These are phyloP conservation scores for Asterella californica DNA, from an alignment of 225 moss, liverwort and hornwort species.

Conservation along the genomic window DNA sequence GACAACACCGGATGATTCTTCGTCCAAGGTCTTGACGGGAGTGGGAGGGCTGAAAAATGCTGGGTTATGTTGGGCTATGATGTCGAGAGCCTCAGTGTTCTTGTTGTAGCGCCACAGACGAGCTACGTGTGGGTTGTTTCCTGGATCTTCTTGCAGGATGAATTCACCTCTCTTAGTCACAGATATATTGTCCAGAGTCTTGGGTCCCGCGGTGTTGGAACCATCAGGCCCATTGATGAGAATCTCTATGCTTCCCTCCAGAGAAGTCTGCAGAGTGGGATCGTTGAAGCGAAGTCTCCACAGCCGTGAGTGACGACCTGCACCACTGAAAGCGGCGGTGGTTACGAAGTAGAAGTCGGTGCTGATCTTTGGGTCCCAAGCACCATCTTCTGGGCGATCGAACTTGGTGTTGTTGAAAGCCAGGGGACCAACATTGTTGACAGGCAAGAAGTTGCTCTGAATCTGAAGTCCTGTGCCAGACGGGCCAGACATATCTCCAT, in stretches of 20 bases:
- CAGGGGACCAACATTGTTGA: conserved; percentile 15
- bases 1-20: conserved; percentile 32
- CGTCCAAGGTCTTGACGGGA: conserved; percentile 30
- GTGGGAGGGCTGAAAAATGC: conserved; percentile 34
- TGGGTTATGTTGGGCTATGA: conserved; percentile 28
- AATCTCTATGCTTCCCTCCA: conserved; percentile 17
- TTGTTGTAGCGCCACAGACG: conserved; percentile 27
- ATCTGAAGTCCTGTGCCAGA: conserved; percentile 19
- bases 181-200: conserved; percentile 29
- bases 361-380: conserved; percentile 24
- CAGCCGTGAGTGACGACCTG: conserved; percentile 23
- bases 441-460: conserved; percentile 1
- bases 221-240: conserved; percentile 26
- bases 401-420: conserved; percentile 31
- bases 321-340: conserved; percentile 9
- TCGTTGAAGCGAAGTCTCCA: conserved; percentile 31
- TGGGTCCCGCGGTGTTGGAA: conserved; percentile 3
- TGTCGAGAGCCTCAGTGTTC: not conserved
- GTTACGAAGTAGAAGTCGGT: conserved; percentile 24
- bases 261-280: conserved; percentile 24
- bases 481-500: conserved; percentile 19
- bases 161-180: conserved; percentile 16
- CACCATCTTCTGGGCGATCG: conserved; percentile 33
- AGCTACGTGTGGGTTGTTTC: conserved; percentile 15
- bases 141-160: conserved; percentile 34